These are phyloP conservation scores for Spiromastix sp. DNA, from an alignment of 2,329 filamentous ascomycete species.

Conservation along the genomic window DNA sequence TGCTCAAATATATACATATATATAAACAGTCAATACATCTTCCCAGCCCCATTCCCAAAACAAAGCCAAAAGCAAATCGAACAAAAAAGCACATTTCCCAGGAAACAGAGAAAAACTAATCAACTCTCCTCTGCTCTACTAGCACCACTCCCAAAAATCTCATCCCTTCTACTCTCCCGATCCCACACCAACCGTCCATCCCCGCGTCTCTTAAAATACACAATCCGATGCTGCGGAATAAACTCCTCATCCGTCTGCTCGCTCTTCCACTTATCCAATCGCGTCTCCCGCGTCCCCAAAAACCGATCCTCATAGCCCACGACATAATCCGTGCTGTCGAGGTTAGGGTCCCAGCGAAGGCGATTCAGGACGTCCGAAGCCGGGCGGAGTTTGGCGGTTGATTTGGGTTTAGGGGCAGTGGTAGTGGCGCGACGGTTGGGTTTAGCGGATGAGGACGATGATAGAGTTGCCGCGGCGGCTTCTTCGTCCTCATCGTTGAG, in stretches of 20 bases:
- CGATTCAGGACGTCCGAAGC: slow-evolving; percentile 38
- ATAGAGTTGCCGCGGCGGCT: background rate
- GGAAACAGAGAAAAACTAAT: too few species aligned
- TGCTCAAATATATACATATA: too few species aligned
- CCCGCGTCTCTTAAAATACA: slow-evolving; percentile 36
- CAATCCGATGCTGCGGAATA: slow-evolving; percentile 44
- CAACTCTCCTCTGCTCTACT: slow-evolving; percentile 1
- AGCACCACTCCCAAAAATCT: slow-evolving; percentile 36
- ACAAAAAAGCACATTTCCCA: too few species aligned
- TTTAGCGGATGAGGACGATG: background rate
- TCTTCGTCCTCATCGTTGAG: slow-evolving; percentile 5
- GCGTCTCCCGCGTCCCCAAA: slow-evolving; percentile 37
- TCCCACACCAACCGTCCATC: slow-evolving; percentile 41
- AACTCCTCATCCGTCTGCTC: slow-evolving; percentile 47
- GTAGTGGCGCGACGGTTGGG: background rate
- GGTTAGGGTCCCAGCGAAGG: slow-evolving; percentile 39
- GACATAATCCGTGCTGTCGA: slow-evolving; percentile 36
- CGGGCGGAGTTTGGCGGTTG: slow-evolving; percentile 9
- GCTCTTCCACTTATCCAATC: slow-evolving; percentile 41
- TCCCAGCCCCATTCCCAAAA: too few species aligned
- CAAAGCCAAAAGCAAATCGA: too few species aligned
- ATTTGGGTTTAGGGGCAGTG: background rate
- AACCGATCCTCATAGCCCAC: slow-evolving; percentile 47
- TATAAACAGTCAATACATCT: too few species aligned
- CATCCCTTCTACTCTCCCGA: slow-evolving; percentile 36